Conservation (phyloP, 108 stramenopile genomes). For the Epithemia pelagica region DNA sequence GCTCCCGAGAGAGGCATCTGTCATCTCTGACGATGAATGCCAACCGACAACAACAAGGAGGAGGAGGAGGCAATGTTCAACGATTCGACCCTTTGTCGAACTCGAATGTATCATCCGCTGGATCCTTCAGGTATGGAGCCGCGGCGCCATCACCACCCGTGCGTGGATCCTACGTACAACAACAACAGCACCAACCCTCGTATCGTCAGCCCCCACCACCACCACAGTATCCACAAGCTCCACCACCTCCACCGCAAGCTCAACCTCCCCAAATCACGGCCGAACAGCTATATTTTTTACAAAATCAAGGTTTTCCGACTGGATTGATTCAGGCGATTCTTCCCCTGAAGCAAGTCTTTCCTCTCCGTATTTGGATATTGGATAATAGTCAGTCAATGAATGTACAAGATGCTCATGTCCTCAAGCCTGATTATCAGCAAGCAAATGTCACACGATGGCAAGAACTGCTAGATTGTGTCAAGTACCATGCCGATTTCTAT, state of each 20-base stretch:
- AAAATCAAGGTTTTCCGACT: conserved; percentile 1
- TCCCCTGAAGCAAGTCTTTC: background rate
- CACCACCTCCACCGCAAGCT: background rate
- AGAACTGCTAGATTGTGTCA: conserved; percentile 55
- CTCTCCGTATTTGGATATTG: conserved; percentile 15
- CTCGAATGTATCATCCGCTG: no score
- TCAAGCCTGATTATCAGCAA: conserved; percentile 2
- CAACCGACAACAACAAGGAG: background rate
- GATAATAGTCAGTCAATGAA: conserved; percentile 12
- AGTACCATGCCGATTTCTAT: conserved; percentile 60
- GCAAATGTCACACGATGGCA: conserved; percentile 54
- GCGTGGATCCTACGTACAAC: no score
- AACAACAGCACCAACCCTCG: background rate
- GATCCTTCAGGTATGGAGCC: no score
- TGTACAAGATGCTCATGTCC: conserved; percentile 6
- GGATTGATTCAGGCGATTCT: conserved; percentile 10
- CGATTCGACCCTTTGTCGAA: background rate
- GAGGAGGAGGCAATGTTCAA: background rate
- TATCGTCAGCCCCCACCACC: background rate
- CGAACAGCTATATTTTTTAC: background rate
- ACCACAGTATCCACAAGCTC: background rate
- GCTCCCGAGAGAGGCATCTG: no score
- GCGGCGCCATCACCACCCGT: background rate
- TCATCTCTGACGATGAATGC: background rate
- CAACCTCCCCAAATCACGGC: conserved; percentile 1